Conservation (phyloP, 2,329 filamentous ascomycete species). For the Fusarium dlaminii region DNA sequence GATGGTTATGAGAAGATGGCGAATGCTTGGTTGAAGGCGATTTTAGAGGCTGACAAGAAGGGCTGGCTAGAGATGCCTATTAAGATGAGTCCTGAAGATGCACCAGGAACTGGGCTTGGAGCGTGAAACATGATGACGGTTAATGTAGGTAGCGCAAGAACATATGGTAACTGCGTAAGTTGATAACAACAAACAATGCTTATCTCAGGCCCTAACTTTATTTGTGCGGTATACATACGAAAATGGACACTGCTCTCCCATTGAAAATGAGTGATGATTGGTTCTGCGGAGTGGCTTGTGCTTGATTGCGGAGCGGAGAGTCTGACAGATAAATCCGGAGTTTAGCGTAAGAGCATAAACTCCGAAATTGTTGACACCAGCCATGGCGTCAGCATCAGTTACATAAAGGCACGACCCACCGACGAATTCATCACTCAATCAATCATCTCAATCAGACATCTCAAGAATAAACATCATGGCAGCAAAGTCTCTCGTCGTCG, state of each 20-base stretch:
- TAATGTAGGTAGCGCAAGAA: too few relatives aligned
- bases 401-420: neutral
- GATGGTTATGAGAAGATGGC: conserved; percentile 32
- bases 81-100: conserved; percentile 8
- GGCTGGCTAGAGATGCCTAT: conserved; percentile 25
- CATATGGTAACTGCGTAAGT: neutral
- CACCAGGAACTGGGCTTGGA: conserved; percentile 10
- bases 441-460: neutral
- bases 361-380: neutral
- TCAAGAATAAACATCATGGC: conserved; percentile 9
- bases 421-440: neutral
- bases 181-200: neutral
- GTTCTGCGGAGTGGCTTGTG: neutral
- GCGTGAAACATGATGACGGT: neutral
- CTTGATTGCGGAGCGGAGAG: neutral
- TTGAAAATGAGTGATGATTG: neutral
- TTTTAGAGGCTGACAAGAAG: conserved; percentile 12
- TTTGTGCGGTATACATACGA: neutral
- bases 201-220: neutral
- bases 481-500: conserved; percentile 46
- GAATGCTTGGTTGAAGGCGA: conserved; percentile 24
- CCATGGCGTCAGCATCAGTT: neutral
- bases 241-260: neutral
- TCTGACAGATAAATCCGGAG: neutral
- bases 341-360: neutral